Conservation (phyloP, 148 eudicot genomes). For the Fagopyrum homotropicum region DNA sequence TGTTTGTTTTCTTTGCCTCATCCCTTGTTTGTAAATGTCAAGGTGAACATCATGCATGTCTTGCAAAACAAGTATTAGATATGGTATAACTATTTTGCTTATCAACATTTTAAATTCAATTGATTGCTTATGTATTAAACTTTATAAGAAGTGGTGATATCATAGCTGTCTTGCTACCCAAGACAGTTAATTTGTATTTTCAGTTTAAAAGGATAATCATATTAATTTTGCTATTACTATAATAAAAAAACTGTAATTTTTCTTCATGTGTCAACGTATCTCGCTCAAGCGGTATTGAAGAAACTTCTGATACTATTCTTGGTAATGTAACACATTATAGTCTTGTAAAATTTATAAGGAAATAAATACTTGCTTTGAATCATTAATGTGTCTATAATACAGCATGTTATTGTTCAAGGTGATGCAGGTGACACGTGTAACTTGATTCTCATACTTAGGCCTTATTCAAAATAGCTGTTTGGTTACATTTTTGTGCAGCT, state of each 20-base stretch:
- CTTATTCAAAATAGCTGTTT: no score
- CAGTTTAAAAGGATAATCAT: not conserved
- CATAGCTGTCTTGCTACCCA: conserved; percentile 6
- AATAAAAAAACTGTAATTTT: not conserved
- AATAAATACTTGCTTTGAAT: not conserved
- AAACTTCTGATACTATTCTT: not conserved
- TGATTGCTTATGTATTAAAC: not conserved
- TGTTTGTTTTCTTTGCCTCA: not conserved
- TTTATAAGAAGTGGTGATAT: not conserved
- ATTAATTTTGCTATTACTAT: not conserved
- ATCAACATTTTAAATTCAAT: not conserved
- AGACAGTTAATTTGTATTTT: not conserved
- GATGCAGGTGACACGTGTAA: no score
- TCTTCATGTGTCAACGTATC: not conserved
- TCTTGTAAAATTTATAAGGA: not conserved
- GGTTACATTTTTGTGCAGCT: no score
- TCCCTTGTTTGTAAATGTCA: not conserved
- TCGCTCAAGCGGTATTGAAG: not conserved
- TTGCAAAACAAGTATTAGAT: not conserved
- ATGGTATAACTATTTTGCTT: not conserved
- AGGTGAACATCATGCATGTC: not conserved
- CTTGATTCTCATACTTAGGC: no score
- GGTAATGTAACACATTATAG: not conserved
- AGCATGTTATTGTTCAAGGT: not conserved
- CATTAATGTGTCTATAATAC: not conserved